These are phyloP conservation scores for Ganoderma sinense DNA, from an alignment of 1,284 basidiomycete genomes.

Conservation along the genomic window DNA sequence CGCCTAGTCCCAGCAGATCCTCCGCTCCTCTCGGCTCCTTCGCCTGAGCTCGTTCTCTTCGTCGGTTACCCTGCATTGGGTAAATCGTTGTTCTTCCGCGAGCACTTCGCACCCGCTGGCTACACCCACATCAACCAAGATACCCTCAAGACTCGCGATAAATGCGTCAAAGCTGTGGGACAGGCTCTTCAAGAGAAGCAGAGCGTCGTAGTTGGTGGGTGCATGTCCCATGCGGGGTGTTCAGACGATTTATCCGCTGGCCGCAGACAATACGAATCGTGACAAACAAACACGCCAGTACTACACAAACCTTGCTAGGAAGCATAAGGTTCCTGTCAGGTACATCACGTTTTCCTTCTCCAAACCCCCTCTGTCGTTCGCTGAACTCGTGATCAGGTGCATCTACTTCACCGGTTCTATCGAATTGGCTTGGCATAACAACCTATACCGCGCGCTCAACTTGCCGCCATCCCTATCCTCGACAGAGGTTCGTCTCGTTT, in stretches of 20 bases:
- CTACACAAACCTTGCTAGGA: slow-evolving; percentile 74
- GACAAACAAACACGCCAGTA: slow-evolving; percentile 70
- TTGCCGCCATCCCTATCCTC: slow-evolving; percentile 52
- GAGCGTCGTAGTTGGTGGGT: slow-evolving; percentile 81
- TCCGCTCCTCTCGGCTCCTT: slow-evolving; percentile 59
- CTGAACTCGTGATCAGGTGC: slow-evolving; percentile 54
- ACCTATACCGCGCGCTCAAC: slow-evolving; percentile 81
- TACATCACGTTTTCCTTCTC: slow-evolving; percentile 33
- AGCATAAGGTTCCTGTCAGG: slow-evolving; percentile 63
- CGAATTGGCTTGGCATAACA: slow-evolving; percentile 91
- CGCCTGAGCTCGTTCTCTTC: slow-evolving; percentile 78
- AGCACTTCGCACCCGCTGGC: slow-evolving; percentile 69
- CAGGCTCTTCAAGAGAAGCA: slow-evolving; percentile 61
- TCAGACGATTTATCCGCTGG: not conserved
- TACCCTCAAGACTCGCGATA: slow-evolving; percentile 73
- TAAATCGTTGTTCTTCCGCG: slow-evolving; percentile 84
- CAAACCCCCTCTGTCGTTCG: slow-evolving; percentile 14
- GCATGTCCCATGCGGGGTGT: not conserved
- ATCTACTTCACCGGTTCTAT: slow-evolving; percentile 76
- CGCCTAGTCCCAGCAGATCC: slow-evolving; percentile 66
- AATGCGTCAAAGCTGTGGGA: slow-evolving; percentile 75
- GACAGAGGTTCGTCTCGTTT: slow-evolving; percentile 31
- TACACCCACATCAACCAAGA: slow-evolving; percentile 93
- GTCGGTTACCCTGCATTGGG: slow-evolving; percentile 90
- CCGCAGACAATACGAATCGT: slow-evolving; percentile 87